Base-by-base conservation (phyloP, 495 filamentous ascomycete species). In the Aspergillus biplanus region DNA sequence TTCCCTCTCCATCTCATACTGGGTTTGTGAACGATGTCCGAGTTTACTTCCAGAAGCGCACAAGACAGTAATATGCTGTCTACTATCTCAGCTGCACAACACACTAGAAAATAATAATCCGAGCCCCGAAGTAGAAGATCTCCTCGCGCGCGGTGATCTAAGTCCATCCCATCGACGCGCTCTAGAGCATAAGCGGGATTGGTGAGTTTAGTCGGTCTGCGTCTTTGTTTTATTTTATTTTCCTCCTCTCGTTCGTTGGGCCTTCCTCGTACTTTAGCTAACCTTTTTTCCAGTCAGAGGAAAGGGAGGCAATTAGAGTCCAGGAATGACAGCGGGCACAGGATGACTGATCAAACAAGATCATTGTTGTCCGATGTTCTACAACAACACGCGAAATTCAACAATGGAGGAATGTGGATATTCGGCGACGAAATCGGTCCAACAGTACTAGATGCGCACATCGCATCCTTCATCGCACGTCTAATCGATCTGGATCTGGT, bases 11-110 rank as follows among this genome's bases (percentile, higher is more conserved):
- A 56, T 65, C 33, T 34, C 59, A 16, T 65, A 65, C 42, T 65
- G 63, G 63, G 6, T 65, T 6, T 65, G 63, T 32, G 63, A 65
- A 13, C 57, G 49, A 49, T 60, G 58, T 16, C 63, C 63, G 2
- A 56, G 44, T n/a, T 46, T 65, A 32, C 52, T 65, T 33, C 63
- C 63, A 16, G 44, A 57, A 27, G 37, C 4, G 3, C 57, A 65
- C 39, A 52, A 27, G n/a, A 55, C 44, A 6, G 47, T 54, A 4
- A 65, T 65, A 33, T 56, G 37, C 9, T 56, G 63, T 7, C 53
- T 65, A 11, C 58, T 65, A 4, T 56, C 58, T 7, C 52, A 65
- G 55, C n/a, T 65, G 12, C 63, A 65, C 32, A 42, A 60, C 33
- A 60, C 48, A 16, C 46, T 62, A 6, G 59, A 65, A 27, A 42